These are phyloP conservation scores for Sporothrix phasma DNA, from an alignment of 2,329 filamentous ascomycete genomes.

Conservation along the genomic window DNA sequence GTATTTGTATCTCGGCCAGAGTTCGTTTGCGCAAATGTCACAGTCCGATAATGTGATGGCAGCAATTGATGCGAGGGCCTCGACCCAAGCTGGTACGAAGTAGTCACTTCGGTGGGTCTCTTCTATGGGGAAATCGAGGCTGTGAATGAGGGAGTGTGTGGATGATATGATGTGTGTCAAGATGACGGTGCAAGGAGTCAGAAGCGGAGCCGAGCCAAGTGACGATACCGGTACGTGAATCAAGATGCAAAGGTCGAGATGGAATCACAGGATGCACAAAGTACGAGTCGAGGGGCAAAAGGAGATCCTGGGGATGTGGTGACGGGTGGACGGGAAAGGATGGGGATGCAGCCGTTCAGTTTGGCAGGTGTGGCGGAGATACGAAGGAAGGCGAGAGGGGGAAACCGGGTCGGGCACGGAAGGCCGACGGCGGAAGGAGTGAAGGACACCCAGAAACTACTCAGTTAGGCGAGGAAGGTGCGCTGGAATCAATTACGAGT, in stretches of 20 bases:
- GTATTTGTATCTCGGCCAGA: slow-evolving; percentile 9
- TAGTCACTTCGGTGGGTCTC: neutral
- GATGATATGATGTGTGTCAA: neutral
- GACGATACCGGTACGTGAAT: slow-evolving; percentile 1
- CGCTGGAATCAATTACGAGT: neutral
- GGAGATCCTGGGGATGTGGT: neutral
- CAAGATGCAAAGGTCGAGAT: neutral
- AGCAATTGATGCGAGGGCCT: slow-evolving; percentile 7
- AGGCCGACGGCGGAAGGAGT: neutral
- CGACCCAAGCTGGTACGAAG: slow-evolving; percentile 4
- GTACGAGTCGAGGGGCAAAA: neutral
- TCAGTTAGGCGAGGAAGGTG: neutral
- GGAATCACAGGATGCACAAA: neutral
- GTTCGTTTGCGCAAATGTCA: slow-evolving; percentile 1
- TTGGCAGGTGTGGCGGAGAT: slow-evolving; percentile 2
- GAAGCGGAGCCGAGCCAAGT: neutral
- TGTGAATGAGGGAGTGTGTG: neutral
- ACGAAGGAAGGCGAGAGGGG: neutral
- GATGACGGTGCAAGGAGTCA: neutral
- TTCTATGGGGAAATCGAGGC: neutral
- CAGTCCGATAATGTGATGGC: slow-evolving; percentile 7
- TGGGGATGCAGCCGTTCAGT: too few relatives aligned
- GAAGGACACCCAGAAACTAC: neutral
- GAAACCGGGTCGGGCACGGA: neutral
- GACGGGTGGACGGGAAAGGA: too few relatives aligned